phyloP scores from a whole-genome alignment of 2,329 filamentous ascomycete genomes.

The Aspergillus candidus region DNA sequence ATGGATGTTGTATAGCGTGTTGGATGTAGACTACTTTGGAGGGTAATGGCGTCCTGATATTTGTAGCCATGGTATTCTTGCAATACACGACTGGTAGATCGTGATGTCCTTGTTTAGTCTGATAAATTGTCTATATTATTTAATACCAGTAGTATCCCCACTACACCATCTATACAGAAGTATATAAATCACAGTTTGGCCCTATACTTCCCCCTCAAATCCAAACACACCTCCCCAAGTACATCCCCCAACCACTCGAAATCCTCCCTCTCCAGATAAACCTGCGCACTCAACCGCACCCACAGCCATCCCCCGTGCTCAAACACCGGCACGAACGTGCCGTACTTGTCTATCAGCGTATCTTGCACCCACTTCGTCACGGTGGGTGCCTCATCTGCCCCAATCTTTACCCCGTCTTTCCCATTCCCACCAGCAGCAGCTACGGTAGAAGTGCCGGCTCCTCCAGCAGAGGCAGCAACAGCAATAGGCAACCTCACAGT shows the following conservation, averaged over 20 bases:
- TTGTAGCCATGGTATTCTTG: no score
- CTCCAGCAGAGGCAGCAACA: conserved; percentile 11
- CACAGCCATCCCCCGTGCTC: conserved; percentile 59
- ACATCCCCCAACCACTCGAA: conserved; percentile 63
- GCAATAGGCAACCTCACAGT: conserved; percentile 68
- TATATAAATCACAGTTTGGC: not conserved
- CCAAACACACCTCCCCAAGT: conserved; percentile 53
- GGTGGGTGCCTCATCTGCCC: conserved; percentile 33
- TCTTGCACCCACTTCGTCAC: conserved; percentile 55
- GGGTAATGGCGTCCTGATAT: no score
- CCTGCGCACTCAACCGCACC: conserved; percentile 70
- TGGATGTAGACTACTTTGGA: no score
- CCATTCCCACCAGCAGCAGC: not conserved
- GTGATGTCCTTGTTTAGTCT: not conserved
- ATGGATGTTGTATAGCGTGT: not conserved
- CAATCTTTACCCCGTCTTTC: conserved; percentile 22
- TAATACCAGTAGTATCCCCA: no score
- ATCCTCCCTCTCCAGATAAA: conserved; percentile 74
- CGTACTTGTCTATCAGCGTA: conserved; percentile 52
- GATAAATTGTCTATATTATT: not conserved
- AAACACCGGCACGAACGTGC: conserved; percentile 65
- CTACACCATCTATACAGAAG: not conserved
- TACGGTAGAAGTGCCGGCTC: not conserved
- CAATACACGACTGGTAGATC: no score
- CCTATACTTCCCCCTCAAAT: conserved; percentile 37